A percentile compares a stretch with the other conserved stretches of the same genome.
Conservation (phyloP, 2,329 filamentous ascomycete genomes). For the Microdochium bolleyi region DNA sequence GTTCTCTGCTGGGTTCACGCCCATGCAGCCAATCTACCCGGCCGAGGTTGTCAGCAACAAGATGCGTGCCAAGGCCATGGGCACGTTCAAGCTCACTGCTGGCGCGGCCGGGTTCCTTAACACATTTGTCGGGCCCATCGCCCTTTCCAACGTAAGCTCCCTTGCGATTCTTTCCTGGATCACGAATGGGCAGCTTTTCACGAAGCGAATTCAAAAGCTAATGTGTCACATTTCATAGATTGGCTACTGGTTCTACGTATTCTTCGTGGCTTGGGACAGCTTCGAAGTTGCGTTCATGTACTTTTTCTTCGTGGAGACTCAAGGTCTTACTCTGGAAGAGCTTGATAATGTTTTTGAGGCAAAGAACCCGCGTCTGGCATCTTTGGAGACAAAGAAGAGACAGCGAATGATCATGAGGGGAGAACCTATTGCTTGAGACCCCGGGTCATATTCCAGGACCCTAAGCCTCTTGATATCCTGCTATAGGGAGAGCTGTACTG, state of each 20-base stretch:
- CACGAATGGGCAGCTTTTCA: constrained; percentile 1
- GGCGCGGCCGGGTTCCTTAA: constrained; percentile 28
- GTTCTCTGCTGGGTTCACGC: constrained; percentile 25
- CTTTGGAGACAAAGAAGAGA: constrained; percentile 15
- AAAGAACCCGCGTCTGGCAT: constrained; percentile 23
- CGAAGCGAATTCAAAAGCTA: constrained; percentile 7
- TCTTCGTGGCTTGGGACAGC: constrained; percentile 26
- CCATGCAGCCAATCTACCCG: constrained; percentile 27
- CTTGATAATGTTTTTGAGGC: constrained; percentile 26
- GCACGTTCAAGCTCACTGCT: constrained; percentile 23
- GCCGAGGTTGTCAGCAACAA: constrained; percentile 27
- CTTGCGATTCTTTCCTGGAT: background rate
- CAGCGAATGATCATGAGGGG: constrained; percentile 8
- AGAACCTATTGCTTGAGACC: background rate
- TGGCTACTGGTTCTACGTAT: constrained; percentile 27
- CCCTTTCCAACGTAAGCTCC: constrained; percentile 14
- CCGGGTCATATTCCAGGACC: background rate
- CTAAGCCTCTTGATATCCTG: background rate
- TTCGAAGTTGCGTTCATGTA: constrained; percentile 23
- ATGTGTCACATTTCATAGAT: constrained; percentile 9
- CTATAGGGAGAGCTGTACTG: no score
- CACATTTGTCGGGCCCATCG: constrained; percentile 21
- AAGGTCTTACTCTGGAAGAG: constrained; percentile 22
- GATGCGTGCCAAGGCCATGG: constrained; percentile 29
- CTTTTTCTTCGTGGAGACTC: constrained; percentile 25